phyloP scores from a whole-genome alignment of 352 stramenopile genomes.

The Aphanomyces astaci region DNA sequence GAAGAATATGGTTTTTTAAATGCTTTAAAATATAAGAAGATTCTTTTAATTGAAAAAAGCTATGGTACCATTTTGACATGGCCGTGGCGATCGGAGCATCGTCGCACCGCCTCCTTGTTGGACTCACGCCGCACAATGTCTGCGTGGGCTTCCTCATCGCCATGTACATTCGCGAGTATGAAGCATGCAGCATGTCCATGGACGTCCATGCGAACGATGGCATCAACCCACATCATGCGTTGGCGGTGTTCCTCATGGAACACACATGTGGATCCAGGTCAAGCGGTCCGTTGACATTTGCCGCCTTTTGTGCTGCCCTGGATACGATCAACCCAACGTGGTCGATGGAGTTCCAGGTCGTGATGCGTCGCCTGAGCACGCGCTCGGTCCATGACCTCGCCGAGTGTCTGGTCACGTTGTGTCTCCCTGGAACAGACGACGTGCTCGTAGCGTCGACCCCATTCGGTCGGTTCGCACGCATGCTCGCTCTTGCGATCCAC shows the following conservation, averaged over 20 bases:
- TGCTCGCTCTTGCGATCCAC: not conserved
- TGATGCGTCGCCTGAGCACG: not conserved
- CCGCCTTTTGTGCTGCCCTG: not conserved
- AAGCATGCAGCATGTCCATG: not conserved
- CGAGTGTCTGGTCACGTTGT: constrained; percentile 2
- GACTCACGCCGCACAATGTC: constrained; percentile 14
- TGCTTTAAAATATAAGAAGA: too few relatives aligned
- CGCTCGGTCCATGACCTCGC: not conserved
- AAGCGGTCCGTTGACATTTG: not conserved
- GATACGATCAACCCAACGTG: not conserved
- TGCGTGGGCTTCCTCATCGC: constrained; percentile 17
- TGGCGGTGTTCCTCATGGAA: constrained; percentile 11
- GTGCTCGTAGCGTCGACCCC: not conserved
- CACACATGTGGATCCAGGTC: not conserved
- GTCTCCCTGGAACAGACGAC: not conserved
- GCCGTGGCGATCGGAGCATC: not conserved
- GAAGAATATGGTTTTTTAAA: too few relatives aligned
- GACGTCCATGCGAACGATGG: not conserved
- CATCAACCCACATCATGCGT: constrained; percentile 6
- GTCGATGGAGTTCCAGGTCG: not conserved
- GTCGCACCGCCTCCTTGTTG: not conserved
- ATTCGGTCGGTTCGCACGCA: constrained; percentile 18
- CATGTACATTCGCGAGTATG: not conserved
- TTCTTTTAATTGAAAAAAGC: too few relatives aligned
- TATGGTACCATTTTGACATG: not conserved